Evolutionary conservation across 2,329 filamentous ascomycete genomes (phyloP), one percentile per base, ranked within the genome.

Genomic region (Botrytis elliptica): DNA sequence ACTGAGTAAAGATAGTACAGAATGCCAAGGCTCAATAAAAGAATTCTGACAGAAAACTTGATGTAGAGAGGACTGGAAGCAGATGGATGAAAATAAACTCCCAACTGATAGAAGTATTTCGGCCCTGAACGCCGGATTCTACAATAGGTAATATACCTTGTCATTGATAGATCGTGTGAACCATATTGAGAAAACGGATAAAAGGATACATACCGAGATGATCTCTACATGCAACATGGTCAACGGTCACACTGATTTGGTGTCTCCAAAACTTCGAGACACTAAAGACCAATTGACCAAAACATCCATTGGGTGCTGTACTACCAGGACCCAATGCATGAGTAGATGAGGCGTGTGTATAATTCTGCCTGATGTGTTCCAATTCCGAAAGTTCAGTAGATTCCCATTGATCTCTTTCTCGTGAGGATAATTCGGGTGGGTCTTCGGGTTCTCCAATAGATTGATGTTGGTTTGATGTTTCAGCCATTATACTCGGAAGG

Each of bases 191-290:
- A 73, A 75, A 71, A 72, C 70, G 70, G 69, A 73, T 72, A 72
- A 55, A 55, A 76, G 71, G 46, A 42, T n/a, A 76, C 84, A 71
- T 83, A 89, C 88, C 88, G 60, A 90, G 77, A 81, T 89, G 87
- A 78, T 90, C 88, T 80, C 88, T 83, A 76, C 85, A 85, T 66
- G 83, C 80, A 42, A 83, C 82, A 74, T 86, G 85, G 22, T 86
- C 84, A 25, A 89, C 87, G 6, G 84, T 82, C 10, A 88, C 80
- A 70, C 82, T 84, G 67, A 89, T 79, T 74, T 89, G 83, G 40
- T 83, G 81, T 59, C 81, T 80, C 87, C 87, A 89, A 74, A 86
- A 85, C 68, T 78, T 82, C 42, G 78, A 77, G 55, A 79, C 40
- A 52, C 59, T 71, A 65, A 77, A 78, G 20, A 63, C 73, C 65